Percentiles rank a stretch among this genome's conserved stretches.
Conservation (phyloP, 192 early-diverging fungal genomes). For the Geranomyces variabilis region DNA sequence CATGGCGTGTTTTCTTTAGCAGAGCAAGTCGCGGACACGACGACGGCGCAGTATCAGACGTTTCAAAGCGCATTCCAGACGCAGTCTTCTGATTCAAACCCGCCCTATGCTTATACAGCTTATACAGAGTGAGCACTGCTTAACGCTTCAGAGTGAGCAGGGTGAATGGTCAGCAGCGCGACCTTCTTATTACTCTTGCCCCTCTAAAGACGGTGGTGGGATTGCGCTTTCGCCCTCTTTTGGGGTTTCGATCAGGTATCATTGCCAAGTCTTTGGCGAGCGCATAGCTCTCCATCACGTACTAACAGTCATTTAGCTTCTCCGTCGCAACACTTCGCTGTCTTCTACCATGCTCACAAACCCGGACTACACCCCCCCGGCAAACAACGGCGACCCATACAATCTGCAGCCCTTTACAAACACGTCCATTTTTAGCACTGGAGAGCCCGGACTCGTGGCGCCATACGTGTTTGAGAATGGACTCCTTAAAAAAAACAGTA, state of each 20-base stretch:
- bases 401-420: constrained; percentile 2
- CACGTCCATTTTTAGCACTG: not conserved
- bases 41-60: too few relatives aligned
- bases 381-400: not conserved
- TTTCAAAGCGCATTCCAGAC: too few relatives aligned
- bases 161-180: too few relatives aligned
- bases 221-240: not conserved
- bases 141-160: too few relatives aligned
- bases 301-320: not conserved
- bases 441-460: not conserved
- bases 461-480: not conserved
- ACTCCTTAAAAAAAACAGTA: too few relatives aligned
- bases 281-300: not conserved
- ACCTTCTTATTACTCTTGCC: too few relatives aligned
- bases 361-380: constrained; percentile 1
- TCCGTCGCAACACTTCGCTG: constrained; percentile 10
- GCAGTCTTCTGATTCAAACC: too few relatives aligned
- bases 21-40: too few relatives aligned
- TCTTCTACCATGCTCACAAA: constrained; percentile 7
- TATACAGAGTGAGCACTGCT: too few relatives aligned
- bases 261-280: not conserved
- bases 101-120: too few relatives aligned
- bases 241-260: not conserved
- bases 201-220: too few relatives aligned
- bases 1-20: too few relatives aligned